phyloP scores from a whole-genome alignment of 2,329 filamentous ascomycete genomes.

The Clathrospora elynae region DNA sequence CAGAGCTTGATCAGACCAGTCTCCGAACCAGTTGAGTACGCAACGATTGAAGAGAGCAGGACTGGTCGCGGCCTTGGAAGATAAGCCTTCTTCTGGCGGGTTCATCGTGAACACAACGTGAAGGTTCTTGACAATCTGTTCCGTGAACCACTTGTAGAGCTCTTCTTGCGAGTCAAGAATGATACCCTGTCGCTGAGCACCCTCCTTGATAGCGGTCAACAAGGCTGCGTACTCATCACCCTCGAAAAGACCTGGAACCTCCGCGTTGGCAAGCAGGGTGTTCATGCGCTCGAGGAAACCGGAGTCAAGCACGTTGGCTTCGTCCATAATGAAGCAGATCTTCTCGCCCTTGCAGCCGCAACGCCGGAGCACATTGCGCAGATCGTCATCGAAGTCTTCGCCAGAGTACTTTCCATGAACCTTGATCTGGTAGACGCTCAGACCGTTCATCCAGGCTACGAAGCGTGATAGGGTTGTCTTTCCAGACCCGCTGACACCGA shows the following conservation, averaged over 20 bases:
- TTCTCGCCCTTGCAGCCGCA: constrained; percentile 98
- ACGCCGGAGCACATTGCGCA: constrained; percentile 88
- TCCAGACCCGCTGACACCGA: constrained; percentile 96
- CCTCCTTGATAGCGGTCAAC: constrained; percentile 99
- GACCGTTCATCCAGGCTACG: constrained; percentile 99
- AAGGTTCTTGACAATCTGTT: constrained; percentile 98
- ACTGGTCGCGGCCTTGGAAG: constrained; percentile 95
- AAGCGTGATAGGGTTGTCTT: constrained; percentile 98
- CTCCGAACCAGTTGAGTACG: constrained; percentile 99
- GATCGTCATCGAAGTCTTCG: constrained; percentile 97
- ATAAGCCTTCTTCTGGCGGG: constrained; percentile 90
- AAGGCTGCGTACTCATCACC: constrained; percentile 98
- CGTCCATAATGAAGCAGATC: constrained; percentile 99
- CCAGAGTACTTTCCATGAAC: constrained; percentile 98
- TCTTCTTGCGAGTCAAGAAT: constrained; percentile 97
- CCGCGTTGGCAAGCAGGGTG: constrained; percentile 96
- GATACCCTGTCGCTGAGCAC: constrained; percentile 91
- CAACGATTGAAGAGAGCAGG: constrained; percentile 99
- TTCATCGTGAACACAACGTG: constrained; percentile 99
- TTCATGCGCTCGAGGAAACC: constrained; percentile 99
- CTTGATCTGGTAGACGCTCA: constrained; percentile 99
- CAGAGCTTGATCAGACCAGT: constrained; percentile 98
- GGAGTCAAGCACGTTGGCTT: constrained; percentile 96
- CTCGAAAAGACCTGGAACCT: constrained; percentile 97
- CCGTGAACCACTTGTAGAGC: constrained; percentile 99